These are phyloP conservation scores for Pseudogymnoascus sp. DNA, from an alignment of 2,329 filamentous ascomycete species.

Conservation along the genomic window DNA sequence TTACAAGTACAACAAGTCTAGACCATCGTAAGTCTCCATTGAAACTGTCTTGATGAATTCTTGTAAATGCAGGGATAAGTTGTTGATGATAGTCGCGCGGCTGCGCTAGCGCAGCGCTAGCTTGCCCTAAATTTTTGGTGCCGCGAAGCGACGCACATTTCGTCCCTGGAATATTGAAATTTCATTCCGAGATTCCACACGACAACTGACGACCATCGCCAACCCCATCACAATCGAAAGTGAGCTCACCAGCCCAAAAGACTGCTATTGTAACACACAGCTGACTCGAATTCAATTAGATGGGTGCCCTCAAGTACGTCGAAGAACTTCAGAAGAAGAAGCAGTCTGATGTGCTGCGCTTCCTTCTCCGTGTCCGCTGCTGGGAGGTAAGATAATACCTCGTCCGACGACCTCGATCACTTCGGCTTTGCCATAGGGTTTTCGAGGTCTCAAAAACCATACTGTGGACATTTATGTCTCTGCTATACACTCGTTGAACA, in stretches of 20 bases:
- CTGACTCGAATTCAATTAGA: slow-evolving; percentile 41
- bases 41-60: background rate
- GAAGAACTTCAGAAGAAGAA: slow-evolving; percentile 99
- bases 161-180: slow-evolving; percentile 8
- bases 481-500: slow-evolving; percentile 99
- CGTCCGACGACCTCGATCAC: slow-evolving; percentile 28
- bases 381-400: slow-evolving; percentile 79
- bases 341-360: slow-evolving; percentile 99
- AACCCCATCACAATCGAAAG: slow-evolving; percentile 8
- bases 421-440: slow-evolving; percentile 19
- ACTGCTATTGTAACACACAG: background rate
- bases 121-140: slow-evolving; percentile 7
- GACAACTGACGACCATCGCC: slow-evolving; percentile 10
- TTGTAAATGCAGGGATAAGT: background rate
- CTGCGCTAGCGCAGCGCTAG: background rate
- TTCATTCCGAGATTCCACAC: slow-evolving; percentile 10
- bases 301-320: slow-evolving; percentile 99
- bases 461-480: slow-evolving; percentile 35
- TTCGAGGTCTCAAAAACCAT: slow-evolving; percentile 17
- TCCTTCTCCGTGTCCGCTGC: slow-evolving; percentile 99
- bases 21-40: background rate
- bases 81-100: background rate
- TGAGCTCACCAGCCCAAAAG: background rate
- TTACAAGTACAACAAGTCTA: background rate
- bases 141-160: slow-evolving; percentile 8